These are phyloP conservation scores for Piromyces finnis DNA, from an alignment of 192 early-diverging fungal genomes.

Conservation along the genomic window DNA sequence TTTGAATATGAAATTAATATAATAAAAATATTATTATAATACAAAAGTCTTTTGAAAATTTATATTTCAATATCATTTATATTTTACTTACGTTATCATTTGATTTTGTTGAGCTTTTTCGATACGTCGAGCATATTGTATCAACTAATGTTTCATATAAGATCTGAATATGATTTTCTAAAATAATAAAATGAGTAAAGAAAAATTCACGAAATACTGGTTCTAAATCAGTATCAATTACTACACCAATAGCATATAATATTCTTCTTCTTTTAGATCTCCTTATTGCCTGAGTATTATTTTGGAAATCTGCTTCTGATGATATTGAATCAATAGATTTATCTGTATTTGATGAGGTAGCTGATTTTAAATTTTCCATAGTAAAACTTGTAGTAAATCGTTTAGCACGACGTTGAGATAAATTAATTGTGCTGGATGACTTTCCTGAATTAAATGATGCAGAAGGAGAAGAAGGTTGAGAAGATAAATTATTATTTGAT, in stretches of 20 bases:
- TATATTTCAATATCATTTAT: too few relatives aligned
- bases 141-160: constrained; percentile 4
- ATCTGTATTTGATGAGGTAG: constrained; percentile 3
- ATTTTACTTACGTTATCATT: neutral
- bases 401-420: neutral
- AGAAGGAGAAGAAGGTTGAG: neutral
- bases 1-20: too few relatives aligned
- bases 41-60: too few relatives aligned
- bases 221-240: constrained; percentile 1
- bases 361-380: neutral
- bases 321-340: neutral
- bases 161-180: constrained; percentile 6
- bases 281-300: constrained; percentile 3
- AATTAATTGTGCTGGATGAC: neutral
- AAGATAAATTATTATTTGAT: neutral
- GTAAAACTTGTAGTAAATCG: neutral
- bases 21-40: too few relatives aligned
- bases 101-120: neutral
- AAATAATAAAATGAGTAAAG: constrained; percentile 9
- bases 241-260: constrained; percentile 4
- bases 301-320: neutral
- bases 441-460: neutral
- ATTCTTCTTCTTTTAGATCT: constrained; percentile 3
- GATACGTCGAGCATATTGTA: neutral
- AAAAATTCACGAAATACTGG: constrained; percentile 10